Percentiles rank a stretch among this genome's conserved stretches.
phyloP scores from a whole-genome alignment of 208 protist genomes.

The Acanthamoeba healyi region DNA sequence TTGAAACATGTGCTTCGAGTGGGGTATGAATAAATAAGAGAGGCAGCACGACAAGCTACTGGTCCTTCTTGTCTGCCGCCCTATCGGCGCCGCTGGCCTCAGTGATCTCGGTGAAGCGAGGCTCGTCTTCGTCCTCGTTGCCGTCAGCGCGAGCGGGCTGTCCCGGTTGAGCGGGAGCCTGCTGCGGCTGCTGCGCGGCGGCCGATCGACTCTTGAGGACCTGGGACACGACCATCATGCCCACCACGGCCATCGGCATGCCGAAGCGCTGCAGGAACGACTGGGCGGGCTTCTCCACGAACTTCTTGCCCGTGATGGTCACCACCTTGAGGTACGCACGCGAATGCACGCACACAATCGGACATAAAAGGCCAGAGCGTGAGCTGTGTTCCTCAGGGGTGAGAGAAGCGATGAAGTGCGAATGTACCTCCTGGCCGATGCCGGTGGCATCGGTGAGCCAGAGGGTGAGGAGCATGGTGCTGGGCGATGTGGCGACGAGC shows the following conservation, averaged over 20 bases:
- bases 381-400: too few relatives aligned
- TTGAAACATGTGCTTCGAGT: too few relatives aligned
- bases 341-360: too few relatives aligned
- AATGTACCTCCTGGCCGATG: not conserved
- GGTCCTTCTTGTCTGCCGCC: conserved; percentile 49
- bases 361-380: too few relatives aligned
- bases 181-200: not conserved
- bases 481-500: conserved; percentile 24
- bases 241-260: conserved; percentile 31
- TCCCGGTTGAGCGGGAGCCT: not conserved
- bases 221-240: conserved; percentile 3
- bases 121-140: not conserved
- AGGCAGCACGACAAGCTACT: not conserved
- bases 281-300: conserved; percentile 21
- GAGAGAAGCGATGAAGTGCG: not conserved
- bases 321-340: not conserved
- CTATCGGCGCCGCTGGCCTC: not conserved
- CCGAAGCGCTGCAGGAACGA: conserved; percentile 3
- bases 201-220: not conserved
- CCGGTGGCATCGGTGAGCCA: not conserved
- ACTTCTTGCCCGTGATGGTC: conserved; percentile 37
- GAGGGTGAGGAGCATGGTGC: conserved; percentile 7
- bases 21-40: too few relatives aligned
- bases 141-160: not conserved
- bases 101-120: not conserved